phyloP scores from a whole-genome alignment of 176 grass and related monocot genomes.

The Oryza officinalis region DNA sequence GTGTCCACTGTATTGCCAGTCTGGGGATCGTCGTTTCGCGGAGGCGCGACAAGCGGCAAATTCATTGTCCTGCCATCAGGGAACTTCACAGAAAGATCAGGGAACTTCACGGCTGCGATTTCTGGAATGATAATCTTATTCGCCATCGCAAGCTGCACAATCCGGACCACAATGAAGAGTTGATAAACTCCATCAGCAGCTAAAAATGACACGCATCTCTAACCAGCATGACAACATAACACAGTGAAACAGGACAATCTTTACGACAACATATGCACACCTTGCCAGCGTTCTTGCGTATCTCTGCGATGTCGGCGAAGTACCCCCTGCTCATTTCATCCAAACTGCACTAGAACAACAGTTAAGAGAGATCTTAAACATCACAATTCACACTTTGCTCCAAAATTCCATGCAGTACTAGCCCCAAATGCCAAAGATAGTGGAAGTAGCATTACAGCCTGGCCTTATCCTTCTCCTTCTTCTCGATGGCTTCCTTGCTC shows the following conservation, averaged over 20 bases:
- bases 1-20: neutral
- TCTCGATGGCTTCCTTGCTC: constrained; percentile 58
- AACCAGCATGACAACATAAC: neutral
- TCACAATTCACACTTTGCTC: constrained; percentile 8
- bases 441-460: constrained; percentile 60
- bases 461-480: constrained; percentile 68
- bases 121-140: constrained; percentile 44
- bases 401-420: neutral
- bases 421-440: neutral
- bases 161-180: neutral
- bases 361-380: constrained; percentile 17
- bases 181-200: neutral
- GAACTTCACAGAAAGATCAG: constrained; percentile 58
- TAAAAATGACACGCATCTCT: neutral
- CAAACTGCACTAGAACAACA: constrained; percentile 63
- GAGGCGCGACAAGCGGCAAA: constrained; percentile 46
- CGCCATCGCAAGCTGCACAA: constrained; percentile 32
- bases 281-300: constrained; percentile 74
- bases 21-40: neutral
- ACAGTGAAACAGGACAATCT: neutral
- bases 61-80: constrained; percentile 37
- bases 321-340: constrained; percentile 77
- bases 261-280: constrained; percentile 7
- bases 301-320: constrained; percentile 75
- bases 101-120: constrained; percentile 58